Evolutionary conservation across 1,139 yeast species (phyloP), one percentile per base, ranked within the genome.

Genomic region (Yamadazyma trypodendri): DNA sequence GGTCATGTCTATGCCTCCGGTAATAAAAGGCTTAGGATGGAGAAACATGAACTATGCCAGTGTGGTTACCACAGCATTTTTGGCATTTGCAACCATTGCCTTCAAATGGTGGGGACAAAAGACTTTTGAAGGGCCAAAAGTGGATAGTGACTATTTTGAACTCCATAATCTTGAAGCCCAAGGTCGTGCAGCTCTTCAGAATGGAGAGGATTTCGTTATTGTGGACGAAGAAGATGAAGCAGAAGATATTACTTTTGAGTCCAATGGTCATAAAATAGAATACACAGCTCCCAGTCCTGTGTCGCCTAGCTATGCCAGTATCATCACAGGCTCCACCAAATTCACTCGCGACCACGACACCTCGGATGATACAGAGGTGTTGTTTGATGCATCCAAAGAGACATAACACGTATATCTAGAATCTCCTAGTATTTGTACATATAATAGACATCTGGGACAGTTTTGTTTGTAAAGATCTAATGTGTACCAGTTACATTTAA

Each of bases 21-120:
- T 79, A 29, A 68, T 84, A 39, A 85, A 84, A 38, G 46, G 58
- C 28, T 75, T 87, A 12, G 75, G 78, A 4, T 71, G 76, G 51
- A 56, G 57, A 14, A 70, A 79, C 7, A 84, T 87, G 90, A 87
- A 87, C 58, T 87, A 84, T 55, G 86, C 95, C 0, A 59, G 80
- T 15, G 73, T 75, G 13, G 92, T 82, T 3, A 76, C 82, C 42
- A 40, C 68, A 0, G 51, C 71, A 1, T 79, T 82, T 45, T 57
- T 76, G 1, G 51, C 66, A 0, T 51, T 75, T 27, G 77, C 83
- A 2, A 63, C 78, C 1, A 38, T 74, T 2, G 66, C 81, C 3
- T 84, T 77, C 58, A 60, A 63, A 35, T 52, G 63, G 8, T 83
- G 87, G 86, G 92, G 92, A 0, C 63, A 60, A 31, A 47, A 62